A percentile compares a stretch with the other conserved stretches of the same genome.
Conservation (phyloP, 169 alveolate genomes). For the Condylostoma magnum region DNA sequence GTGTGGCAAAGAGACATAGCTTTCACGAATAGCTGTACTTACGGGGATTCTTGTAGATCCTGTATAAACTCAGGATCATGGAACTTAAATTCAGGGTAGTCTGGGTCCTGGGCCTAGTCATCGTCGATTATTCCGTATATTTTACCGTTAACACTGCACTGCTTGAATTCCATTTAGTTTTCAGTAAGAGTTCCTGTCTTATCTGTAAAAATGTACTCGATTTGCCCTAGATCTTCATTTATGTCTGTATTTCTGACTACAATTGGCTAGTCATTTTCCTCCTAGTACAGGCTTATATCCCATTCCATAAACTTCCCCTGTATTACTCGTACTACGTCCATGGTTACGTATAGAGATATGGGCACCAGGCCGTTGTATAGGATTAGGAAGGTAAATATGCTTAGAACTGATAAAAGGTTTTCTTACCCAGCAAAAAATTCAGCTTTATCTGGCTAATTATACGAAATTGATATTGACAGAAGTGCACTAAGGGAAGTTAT, state of each 20-base stretch:
- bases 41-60: constrained; percentile 10
- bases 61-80: not conserved
- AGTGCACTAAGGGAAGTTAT: not conserved
- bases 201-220: constrained; percentile 90
- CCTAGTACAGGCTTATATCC: constrained; percentile 73
- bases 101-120: constrained; percentile 20
- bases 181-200: constrained; percentile 96
- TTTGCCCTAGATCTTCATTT: constrained; percentile 87
- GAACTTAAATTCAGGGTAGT: not conserved
- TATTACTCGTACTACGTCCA: constrained; percentile 91
- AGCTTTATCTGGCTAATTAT: not conserved
- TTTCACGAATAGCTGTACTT: constrained; percentile 47
- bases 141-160: constrained; percentile 51
- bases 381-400: constrained; percentile 89
- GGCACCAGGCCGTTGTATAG: constrained; percentile 93
- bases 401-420: constrained; percentile 61
- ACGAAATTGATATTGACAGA: not conserved
- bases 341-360: constrained; percentile 92
- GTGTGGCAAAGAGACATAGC: constrained; percentile 18
- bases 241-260: constrained; percentile 59
- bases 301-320: constrained; percentile 89
- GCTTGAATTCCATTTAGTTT: constrained; percentile 91
- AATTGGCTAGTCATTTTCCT: constrained; percentile 70
- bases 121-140: constrained; percentile 31
- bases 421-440: not conserved